Percentiles rank a stretch among this genome's conserved stretches.
Evolutionary conservation across 805 yeast genomes (phyloP).

Genomic region (Candida xyloterini): DNA sequence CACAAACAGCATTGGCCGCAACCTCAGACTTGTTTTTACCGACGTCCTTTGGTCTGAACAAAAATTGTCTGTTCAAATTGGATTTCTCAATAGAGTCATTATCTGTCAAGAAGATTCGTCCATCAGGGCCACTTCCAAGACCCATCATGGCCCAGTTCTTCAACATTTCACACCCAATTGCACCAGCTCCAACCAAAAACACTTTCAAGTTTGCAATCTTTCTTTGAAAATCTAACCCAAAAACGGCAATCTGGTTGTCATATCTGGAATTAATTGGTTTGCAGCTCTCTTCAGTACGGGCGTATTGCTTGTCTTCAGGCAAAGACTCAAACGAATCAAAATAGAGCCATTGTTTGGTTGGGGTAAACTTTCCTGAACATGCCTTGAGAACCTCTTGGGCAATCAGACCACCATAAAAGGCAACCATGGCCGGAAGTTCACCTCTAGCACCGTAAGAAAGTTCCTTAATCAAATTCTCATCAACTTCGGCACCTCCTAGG

Average conservation of each 20-base stretch:
- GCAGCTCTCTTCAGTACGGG: conserved; percentile 69
- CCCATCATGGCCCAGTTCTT: conserved; percentile 99
- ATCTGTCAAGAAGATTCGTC: conserved; percentile 83
- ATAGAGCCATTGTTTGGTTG: conserved; percentile 86
- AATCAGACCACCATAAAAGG: conserved; percentile 88
- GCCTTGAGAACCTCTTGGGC: conserved; percentile 98
- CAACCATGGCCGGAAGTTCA: conserved; percentile 85
- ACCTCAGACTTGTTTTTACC: conserved; percentile 88
- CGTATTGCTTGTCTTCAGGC: conserved; percentile 56
- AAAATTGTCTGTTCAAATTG: conserved; percentile 92
- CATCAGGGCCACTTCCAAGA: conserved; percentile 86
- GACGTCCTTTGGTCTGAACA: conserved; percentile 92
- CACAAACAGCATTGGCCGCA: conserved; percentile 79
- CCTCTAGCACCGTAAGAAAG: conserved; percentile 85
- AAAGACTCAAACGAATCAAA: conserved; percentile 92
- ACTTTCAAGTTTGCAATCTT: conserved; percentile 72
- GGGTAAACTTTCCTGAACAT: conserved; percentile 92
- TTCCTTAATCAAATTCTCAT: conserved; percentile 65
- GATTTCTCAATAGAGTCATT: conserved; percentile 95
- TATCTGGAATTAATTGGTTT: conserved; percentile 79
- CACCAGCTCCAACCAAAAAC: conserved; percentile 95
- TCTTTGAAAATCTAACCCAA: conserved; percentile 77
- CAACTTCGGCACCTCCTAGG: conserved; percentile 52
- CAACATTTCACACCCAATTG: conserved; percentile 98
- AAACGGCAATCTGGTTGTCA: conserved; percentile 94